These are phyloP conservation scores for Scenedesmus sp. DNA, from an alignment of 163 green algal genomes.

Conservation along the genomic window DNA sequence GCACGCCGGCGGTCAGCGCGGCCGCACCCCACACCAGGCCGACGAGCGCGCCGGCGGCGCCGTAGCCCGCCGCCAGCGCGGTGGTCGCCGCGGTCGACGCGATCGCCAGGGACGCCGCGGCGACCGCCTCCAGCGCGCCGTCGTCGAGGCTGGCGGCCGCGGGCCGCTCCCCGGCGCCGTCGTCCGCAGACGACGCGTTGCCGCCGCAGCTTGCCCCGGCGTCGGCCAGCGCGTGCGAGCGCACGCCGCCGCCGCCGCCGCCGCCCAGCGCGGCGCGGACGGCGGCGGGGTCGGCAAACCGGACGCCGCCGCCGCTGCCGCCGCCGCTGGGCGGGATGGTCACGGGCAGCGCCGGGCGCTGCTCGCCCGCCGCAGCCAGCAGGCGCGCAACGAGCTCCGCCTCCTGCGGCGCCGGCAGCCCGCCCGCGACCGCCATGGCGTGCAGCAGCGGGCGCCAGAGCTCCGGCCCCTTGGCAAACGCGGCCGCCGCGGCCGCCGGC, in stretches of 20 bases:
- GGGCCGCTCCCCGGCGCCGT: too few relatives aligned
- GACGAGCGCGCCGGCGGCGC: constrained; percentile 5
- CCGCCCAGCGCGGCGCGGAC: neutral
- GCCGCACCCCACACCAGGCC: constrained; percentile 6
- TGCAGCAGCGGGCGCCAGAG: constrained; percentile 26
- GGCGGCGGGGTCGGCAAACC: constrained; percentile 26
- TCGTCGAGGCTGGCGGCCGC: neutral
- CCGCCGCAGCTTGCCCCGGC: neutral
- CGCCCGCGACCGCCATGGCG: constrained; percentile 17
- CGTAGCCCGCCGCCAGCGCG: constrained; percentile 17
- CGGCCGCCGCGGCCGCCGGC: constrained; percentile 12
- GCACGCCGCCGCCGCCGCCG: too few relatives aligned
- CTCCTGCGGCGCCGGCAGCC: neutral
- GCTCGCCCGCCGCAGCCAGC: neutral
- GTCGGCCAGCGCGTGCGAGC: too few relatives aligned
- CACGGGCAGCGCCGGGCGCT: neutral
- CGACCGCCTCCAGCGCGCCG: neutral
- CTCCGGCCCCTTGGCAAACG: constrained; percentile 22
- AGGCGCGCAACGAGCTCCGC: neutral
- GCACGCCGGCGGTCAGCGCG: neutral
- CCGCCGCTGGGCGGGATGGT: neutral
- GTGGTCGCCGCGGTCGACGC: constrained; percentile 1
- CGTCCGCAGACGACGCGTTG: neutral
- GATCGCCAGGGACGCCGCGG: constrained; percentile 1
- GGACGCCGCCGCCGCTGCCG: neutral